These are phyloP conservation scores for Podochytrium sp. DNA, from an alignment of 192 early-diverging fungal genomes.

Conservation along the genomic window DNA sequence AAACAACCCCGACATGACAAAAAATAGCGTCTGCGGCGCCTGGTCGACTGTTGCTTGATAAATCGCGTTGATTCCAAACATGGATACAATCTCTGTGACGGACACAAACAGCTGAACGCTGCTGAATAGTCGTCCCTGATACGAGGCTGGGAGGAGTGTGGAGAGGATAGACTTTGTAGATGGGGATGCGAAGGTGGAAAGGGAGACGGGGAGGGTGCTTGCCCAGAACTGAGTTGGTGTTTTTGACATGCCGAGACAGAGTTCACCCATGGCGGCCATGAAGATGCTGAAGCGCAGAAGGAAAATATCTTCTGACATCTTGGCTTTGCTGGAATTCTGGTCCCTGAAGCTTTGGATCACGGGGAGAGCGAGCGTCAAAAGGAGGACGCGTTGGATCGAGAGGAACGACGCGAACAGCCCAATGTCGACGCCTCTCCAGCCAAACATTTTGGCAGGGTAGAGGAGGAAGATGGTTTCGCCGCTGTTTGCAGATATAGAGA, in stretches of 20 bases:
- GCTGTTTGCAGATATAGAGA: not conserved
- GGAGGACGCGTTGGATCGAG: not conserved
- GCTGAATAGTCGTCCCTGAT: conserved; percentile 4
- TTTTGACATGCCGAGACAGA: not conserved
- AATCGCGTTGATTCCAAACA: not conserved
- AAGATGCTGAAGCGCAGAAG: conserved; percentile 4
- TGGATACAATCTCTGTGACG: not conserved
- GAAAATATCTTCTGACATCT: not conserved
- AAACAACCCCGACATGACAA: not conserved
- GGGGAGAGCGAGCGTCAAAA: conserved; percentile 5
- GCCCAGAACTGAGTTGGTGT: not conserved
- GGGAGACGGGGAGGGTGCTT: not conserved
- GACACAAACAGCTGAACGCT: not conserved
- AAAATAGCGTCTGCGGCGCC: not conserved
- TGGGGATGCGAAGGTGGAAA: not conserved
- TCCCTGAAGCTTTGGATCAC: not conserved
- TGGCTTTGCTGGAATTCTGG: not conserved
- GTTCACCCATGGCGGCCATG: conserved; percentile 11
- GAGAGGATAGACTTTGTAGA: not conserved
- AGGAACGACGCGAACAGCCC: conserved; percentile 3
- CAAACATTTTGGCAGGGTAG: conserved; percentile 15
- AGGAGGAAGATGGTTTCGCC: not conserved
- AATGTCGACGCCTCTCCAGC: conserved; percentile 3
- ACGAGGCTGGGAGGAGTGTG: not conserved
- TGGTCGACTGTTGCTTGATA: conserved; percentile 1